Evolutionary conservation across 805 yeast genomes (phyloP).

Genomic region (Zygosaccharomyces rouxii): DNA sequence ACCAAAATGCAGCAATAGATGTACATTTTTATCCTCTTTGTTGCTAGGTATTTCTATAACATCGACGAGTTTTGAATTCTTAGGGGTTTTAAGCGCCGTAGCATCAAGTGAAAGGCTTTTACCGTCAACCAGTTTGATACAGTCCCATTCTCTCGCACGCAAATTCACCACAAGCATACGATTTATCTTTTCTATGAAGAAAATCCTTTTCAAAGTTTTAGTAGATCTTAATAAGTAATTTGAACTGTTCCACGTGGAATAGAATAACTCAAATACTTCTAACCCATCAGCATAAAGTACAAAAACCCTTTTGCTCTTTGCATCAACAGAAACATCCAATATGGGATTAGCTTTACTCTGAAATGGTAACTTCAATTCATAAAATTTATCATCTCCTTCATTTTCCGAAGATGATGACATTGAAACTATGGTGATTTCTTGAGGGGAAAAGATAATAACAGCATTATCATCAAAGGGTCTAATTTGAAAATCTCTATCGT

Average conservation of each 20-base stretch:
- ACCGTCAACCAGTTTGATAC: constrained; percentile 28
- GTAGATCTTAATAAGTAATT: constrained; percentile 26
- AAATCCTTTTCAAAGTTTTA: constrained; percentile 19
- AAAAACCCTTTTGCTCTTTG: constrained; percentile 11
- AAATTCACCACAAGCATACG: constrained; percentile 26
- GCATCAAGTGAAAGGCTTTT: constrained; percentile 21
- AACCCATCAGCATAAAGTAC: constrained; percentile 25
- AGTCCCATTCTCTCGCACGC: constrained; percentile 25
- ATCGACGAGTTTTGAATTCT: constrained; percentile 6
- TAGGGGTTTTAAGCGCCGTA: constrained; percentile 8
- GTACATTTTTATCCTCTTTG: constrained; percentile 2
- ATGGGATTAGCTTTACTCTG: constrained; percentile 17
- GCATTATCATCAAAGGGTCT: constrained; percentile 8
- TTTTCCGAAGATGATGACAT: neutral
- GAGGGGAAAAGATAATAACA: constrained; percentile 11
- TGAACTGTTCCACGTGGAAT: constrained; percentile 20
- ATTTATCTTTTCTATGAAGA: constrained; percentile 22
- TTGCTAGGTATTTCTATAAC: constrained; percentile 12
- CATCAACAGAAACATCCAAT: constrained; percentile 17
- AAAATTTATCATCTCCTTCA: constrained; percentile 1
- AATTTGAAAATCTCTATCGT: constrained; percentile 11
- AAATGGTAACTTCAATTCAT: constrained; percentile 20
- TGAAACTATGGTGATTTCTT: constrained; percentile 10
- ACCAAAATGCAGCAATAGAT: constrained; percentile 16
- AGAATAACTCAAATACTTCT: constrained; percentile 20